Evolutionary conservation across 352 stramenopile genomes (phyloP), one percentile per base, ranked within the genome.

Genomic region (Phytopythium boreale): DNA sequence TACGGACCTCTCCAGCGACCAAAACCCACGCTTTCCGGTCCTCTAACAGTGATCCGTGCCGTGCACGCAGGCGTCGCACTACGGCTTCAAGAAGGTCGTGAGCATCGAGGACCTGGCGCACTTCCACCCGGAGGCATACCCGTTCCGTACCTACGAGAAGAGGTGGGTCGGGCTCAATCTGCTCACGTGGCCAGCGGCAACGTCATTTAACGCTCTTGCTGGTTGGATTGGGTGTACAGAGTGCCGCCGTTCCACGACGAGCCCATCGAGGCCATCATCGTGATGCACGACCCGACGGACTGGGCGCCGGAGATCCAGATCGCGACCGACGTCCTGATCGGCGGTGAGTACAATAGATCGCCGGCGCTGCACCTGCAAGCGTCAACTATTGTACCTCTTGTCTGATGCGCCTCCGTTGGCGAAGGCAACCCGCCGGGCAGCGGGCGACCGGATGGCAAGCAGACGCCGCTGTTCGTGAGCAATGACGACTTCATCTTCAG

Each of bases 401-500:
- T 46, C 41, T 46, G 17, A 46, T 7, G 7, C 29, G 29, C 29
- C 43, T 27, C 20, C 26, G 43, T 24, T 50, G 6, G 19, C 26
- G 15, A 37, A 81, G 82, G 89, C 17, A 68, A 92, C 34, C 85
- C 87, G 14, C 79, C 83, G 71, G 84, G 84, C 53, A 90, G 72
- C 63, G 86, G 82, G 19, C 61, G 64, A 20, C 31, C 64, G 0
- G 74, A 68, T 22, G 76, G 75, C 26, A 85, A 73, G 52, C 88
- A 93, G 58, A 93, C 89, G 34, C 87, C 85, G 2, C 66, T 96
- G 24, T 97, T 85, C 49, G 62, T 89, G 19, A 93, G 85, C 71
- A 97, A 97, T 59, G 84, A 94, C 60, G 89, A 97, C 71, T 95
- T 96, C 50, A 77, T 93, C 36, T 97, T 95, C 62, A 93, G 84